Base-by-base conservation (phyloP, 2,329 filamentous ascomycete species). In the Conoideocrella luteorostrata region DNA sequence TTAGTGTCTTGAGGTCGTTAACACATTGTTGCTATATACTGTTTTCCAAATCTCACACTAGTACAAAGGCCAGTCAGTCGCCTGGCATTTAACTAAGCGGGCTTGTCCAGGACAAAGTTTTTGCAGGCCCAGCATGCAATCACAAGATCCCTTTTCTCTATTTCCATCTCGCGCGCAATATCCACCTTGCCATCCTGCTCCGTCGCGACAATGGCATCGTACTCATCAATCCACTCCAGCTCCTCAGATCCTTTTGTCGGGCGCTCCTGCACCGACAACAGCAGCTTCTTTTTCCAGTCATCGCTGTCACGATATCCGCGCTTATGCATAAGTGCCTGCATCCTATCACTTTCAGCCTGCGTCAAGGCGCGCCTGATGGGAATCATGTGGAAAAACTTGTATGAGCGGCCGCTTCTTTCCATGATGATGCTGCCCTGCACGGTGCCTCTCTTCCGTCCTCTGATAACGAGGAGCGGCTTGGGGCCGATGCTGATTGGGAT, bases 281-380 rank as follows among this genome's bases (percentile, higher is more conserved):
- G 13, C 11, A 37, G 34, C 21, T 37, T 11, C 10, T 20, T n/a
- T 20, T 37, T 37, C 34, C 34, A 37, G 18, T 37, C 34, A n/a
- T 37, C 34, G 34, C 34, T 37, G 10, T n/a, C 10, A 12, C 34
- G 34, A 37, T 37, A 37, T 11, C 34, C 34, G n/a, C 34, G 34
- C 21, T 23, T 37, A 20, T 37, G 34, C 34, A 37, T 37, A 11
- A 37, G 34, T n/a, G 34, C 34, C 34, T 37, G 34, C 10, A 37
- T n/a, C 34, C 34, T 18, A 15, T 5, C 17, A 5, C 13, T 37
- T 20, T 37, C 34, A 6, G 34, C 34, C 34, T 37, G 15, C 18
- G 34, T 37, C n/a, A 37, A 22, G 3, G 34, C 13, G 34, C 21
- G 34, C 20, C 21, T 18, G 11, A 37, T 11, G 7, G 34, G 34